These are phyloP conservation scores for Stemphylium vesicarium DNA, from an alignment of 2,329 filamentous ascomycete species.

Conservation along the genomic window DNA sequence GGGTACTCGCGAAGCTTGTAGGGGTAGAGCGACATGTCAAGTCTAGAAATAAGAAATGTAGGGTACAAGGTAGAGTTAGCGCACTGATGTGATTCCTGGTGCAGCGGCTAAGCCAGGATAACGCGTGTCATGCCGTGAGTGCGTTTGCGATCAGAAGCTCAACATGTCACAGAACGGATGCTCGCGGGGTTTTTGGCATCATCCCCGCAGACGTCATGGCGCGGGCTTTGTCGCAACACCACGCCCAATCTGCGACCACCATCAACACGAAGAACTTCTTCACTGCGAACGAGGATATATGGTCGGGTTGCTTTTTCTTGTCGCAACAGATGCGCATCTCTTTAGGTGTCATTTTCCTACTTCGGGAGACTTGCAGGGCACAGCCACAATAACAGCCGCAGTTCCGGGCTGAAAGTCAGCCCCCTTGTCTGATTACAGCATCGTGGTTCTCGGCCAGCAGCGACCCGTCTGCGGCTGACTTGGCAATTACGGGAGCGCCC, in stretches of 20 bases:
- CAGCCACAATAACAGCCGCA: conserved; percentile 39
- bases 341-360: background rate
- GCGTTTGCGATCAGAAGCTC: conserved; percentile 26
- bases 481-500: background rate
- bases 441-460: conserved; percentile 8
- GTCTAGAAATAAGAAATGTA: conserved; percentile 20
- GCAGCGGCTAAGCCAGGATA: conserved; percentile 36
- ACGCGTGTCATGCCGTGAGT: conserved; percentile 39
- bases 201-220: conserved; percentile 6
- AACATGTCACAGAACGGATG: conserved; percentile 27
- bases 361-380: conserved; percentile 18
- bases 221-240: background rate
- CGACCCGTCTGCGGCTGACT: conserved; percentile 19
- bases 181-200: conserved; percentile 17
- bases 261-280: background rate
- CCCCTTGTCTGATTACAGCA: conserved; percentile 16
- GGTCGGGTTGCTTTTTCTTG: background rate
- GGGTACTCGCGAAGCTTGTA: conserved; percentile 23
- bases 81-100: conserved; percentile 10
- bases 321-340: background rate
- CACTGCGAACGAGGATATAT: background rate
- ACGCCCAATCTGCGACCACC: background rate
- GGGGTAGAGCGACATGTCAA: conserved; percentile 30
- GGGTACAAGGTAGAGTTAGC: conserved; percentile 14
- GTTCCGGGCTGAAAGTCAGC: conserved; percentile 18